Base-by-base conservation (phyloP, 129 eudicot species). In the Artemisia argyi region DNA sequence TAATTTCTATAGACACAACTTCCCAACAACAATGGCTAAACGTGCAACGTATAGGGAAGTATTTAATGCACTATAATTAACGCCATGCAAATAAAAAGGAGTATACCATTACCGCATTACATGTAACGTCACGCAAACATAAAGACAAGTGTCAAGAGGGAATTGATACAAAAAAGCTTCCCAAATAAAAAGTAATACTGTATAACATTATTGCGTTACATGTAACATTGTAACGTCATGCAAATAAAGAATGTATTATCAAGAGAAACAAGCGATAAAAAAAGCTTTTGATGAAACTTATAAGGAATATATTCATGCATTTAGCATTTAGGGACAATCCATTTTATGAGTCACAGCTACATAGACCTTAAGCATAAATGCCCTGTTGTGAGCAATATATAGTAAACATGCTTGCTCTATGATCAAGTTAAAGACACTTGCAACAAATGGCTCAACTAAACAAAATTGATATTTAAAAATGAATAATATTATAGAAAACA, bases 101-200 rank as follows among this genome's bases (percentile, higher is more conserved):
- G 12, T 0, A 60, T 53, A 32, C 19, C 53, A 35, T 32, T 16
- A 9, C 1, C n/a, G 58, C 26, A 35, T 57, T 19, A 14, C 75
- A 54, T 71, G 3, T 71, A 56, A 56, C 54, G 24, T 18, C 66
- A 71, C 13, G 75, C 35, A 70, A 70, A 69, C 13, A 18, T 28
- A 53, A 30, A 69, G 19, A 15, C 9, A 70, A 70, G 50, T 32
- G 3, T 54, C 22, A 58, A 70, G 54, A 54, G 57, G 42, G 19
- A 69, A 54, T 11, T 11, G 26, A 24, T 68, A 3, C n/a, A 69
- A n/a, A 53, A 46, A 39, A 55, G 10, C 46, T 39, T 39, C 46
- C 11, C 9, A 60, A 55, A 39, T 12, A 7, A 11, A 16, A 60
- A 18, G 30, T 28, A 44, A 39, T 7, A 8, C 46, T 0, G 17